Evolutionary conservation across 805 yeast genomes (phyloP).

Genomic region (Priceomyces haplophilus): DNA sequence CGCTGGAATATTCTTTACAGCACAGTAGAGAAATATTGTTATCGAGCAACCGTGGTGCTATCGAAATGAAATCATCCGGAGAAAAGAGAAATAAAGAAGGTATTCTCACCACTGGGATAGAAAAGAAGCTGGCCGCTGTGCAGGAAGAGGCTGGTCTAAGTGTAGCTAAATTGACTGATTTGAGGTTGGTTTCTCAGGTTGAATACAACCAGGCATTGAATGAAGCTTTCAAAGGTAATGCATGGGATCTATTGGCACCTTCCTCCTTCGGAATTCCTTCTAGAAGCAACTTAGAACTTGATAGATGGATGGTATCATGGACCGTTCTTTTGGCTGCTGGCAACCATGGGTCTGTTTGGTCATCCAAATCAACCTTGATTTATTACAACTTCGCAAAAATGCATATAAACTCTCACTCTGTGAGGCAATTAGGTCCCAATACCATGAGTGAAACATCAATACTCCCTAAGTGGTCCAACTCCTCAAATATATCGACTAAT

Average conservation of each 20-base stretch:
- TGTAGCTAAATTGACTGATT: constrained; percentile 35
- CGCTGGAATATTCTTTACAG: constrained; percentile 42
- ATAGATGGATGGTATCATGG: constrained; percentile 82
- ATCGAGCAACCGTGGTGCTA: not conserved
- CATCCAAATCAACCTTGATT: constrained; percentile 64
- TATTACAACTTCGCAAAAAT: constrained; percentile 74
- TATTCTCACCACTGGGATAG: not conserved
- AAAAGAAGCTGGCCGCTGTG: not conserved
- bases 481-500: not conserved
- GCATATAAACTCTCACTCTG: constrained; percentile 60
- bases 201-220: constrained; percentile 63
- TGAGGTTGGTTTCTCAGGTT: constrained; percentile 64
- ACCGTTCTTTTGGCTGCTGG: constrained; percentile 64
- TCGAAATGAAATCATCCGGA: constrained; percentile 1
- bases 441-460: constrained; percentile 21
- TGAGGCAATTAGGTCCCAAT: constrained; percentile 37
- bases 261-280: constrained; percentile 66
- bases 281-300: constrained; percentile 61
- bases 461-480: constrained; percentile 34
- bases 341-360: constrained; percentile 56
- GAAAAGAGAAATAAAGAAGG: not conserved
- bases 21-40: constrained; percentile 40
- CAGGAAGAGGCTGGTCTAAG: constrained; percentile 3
- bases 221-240: constrained; percentile 54
- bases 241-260: constrained; percentile 61